Conservation (phyloP, 257 asterid species). For the Ilex aquifolium region DNA sequence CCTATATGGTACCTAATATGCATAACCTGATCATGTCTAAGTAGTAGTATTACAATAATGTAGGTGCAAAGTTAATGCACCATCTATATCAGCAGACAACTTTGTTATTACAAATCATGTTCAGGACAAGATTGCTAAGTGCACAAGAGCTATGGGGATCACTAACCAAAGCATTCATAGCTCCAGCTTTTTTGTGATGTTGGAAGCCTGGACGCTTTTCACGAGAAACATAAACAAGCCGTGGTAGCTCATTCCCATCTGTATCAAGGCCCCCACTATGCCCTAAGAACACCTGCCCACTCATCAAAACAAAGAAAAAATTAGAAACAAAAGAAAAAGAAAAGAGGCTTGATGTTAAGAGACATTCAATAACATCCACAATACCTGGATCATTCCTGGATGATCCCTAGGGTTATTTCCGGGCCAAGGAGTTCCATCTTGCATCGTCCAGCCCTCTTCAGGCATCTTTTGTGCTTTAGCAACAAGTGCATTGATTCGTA, state of each 20-base stretch:
- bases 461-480: constrained; percentile 48
- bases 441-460: constrained; percentile 46
- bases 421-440: constrained; percentile 43
- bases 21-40: too few relatives aligned
- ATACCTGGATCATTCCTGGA: constrained; percentile 49
- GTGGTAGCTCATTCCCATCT: constrained; percentile 4
- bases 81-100: neutral
- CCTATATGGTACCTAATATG: too few relatives aligned
- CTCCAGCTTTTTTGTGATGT: constrained; percentile 6
- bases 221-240: constrained; percentile 5
- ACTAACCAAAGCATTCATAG: constrained; percentile 4
- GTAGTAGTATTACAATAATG: too few relatives aligned
- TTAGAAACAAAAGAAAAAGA: neutral
- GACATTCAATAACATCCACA: neutral
- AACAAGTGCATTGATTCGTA: constrained; percentile 36
- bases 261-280: constrained; percentile 6
- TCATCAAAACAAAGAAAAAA: neutral
- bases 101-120: neutral
- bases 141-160: neutral
- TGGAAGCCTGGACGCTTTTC: constrained; percentile 5
- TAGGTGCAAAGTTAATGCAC: neutral
- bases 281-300: neutral
- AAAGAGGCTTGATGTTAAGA: neutral
- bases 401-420: constrained; percentile 49
- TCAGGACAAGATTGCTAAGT: neutral